Percentiles rank a stretch among this genome's conserved stretches.
These are phyloP conservation scores for Darksidea phi DNA, from an alignment of 495 filamentous ascomycete genomes.

Conservation along the genomic window DNA sequence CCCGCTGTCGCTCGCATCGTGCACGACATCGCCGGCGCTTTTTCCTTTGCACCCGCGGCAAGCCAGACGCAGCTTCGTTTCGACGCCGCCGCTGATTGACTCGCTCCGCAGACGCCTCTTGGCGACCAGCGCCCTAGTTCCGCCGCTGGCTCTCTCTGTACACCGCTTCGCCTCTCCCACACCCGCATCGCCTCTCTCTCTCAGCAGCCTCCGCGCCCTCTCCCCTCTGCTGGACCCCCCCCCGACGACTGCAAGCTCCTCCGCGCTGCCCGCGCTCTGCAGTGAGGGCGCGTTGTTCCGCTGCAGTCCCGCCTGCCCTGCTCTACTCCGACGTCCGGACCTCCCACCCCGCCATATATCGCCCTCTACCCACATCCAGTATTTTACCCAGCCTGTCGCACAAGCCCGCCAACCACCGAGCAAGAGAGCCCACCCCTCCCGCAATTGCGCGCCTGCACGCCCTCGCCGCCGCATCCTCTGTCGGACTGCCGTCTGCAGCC, in stretches of 20 bases:
- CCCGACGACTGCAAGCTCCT: too few species aligned
- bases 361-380: constrained; percentile 14
- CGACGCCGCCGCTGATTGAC: constrained; percentile 1
- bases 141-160: neutral
- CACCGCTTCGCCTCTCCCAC: neutral
- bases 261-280: too few species aligned
- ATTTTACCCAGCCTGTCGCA: constrained; percentile 25
- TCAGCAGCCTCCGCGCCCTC: neutral
- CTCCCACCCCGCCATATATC: constrained; percentile 22
- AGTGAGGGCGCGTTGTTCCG: neutral
- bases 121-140: neutral
- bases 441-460: constrained; percentile 5
- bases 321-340: neutral
- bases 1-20: neutral
- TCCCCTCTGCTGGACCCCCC: too few species aligned
- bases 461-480: constrained; percentile 2
- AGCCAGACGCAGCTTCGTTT: neutral
- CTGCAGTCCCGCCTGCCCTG: neutral
- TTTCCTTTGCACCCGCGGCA: neutral
- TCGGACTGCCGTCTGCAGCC: neutral
- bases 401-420: constrained; percentile 8
- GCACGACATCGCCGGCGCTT: neutral
- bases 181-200: neutral
- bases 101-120: neutral
- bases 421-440: neutral